These are phyloP conservation scores for Aureobasidium sp. DNA, from an alignment of 2,329 filamentous ascomycete species.

Conservation along the genomic window DNA sequence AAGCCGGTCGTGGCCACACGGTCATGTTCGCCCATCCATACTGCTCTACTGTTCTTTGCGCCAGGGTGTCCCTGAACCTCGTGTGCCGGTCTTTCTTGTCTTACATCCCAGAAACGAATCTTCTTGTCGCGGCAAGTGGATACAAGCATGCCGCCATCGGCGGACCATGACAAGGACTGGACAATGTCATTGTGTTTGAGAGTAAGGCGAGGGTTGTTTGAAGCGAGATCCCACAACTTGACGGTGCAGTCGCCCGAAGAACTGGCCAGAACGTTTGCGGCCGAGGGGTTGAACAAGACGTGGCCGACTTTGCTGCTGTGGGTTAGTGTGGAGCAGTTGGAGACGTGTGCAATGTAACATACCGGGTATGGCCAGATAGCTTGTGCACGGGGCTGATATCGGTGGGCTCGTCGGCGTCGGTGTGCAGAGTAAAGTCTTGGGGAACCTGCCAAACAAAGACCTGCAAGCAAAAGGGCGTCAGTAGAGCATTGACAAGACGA, in stretches of 20 bases:
- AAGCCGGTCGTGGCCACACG: conserved; percentile 94
- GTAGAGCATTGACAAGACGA: neutral
- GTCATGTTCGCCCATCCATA: conserved; percentile 97
- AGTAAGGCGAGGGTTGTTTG: conserved; percentile 63
- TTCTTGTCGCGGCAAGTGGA: conserved; percentile 98
- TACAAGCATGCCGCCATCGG: conserved; percentile 73
- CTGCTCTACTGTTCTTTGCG: conserved; percentile 93
- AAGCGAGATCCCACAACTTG: conserved; percentile 90
- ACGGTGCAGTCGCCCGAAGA: conserved; percentile 90
- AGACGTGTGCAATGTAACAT: conserved; percentile 22
- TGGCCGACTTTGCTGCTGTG: conserved; percentile 81
- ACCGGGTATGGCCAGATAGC: conserved; percentile 81
- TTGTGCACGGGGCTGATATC: conserved; percentile 76
- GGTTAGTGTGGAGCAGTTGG: conserved; percentile 20
- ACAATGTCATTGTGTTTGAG: conserved; percentile 88
- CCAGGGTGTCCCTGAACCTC: conserved; percentile 80
- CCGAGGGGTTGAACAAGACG: conserved; percentile 93
- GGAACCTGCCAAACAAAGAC: conserved; percentile 96
- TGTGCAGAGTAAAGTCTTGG: conserved; percentile 73
- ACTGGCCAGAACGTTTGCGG: conserved; percentile 90
- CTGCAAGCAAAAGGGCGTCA: conserved; percentile 19
- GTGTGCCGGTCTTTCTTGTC: conserved; percentile 80
- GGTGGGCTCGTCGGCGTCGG: conserved; percentile 71
- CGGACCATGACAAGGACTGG: conserved; percentile 93
- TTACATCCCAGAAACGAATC: conserved; percentile 92